Conservation (phyloP, 2,329 filamentous ascomycete species). For the Hypocrella siamensis region DNA sequence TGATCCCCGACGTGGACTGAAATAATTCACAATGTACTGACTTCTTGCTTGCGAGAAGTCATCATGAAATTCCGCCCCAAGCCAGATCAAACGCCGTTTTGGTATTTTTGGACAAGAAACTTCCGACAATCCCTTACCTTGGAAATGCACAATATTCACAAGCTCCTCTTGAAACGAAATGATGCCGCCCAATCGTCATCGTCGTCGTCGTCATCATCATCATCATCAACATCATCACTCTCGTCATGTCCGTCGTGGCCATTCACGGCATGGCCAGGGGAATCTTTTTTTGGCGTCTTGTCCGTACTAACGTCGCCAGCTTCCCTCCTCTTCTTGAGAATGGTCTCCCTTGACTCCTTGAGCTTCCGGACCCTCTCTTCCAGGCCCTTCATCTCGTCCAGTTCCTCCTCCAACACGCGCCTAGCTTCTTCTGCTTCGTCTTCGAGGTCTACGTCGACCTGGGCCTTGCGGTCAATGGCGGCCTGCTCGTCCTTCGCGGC, state of each 20-base stretch:
- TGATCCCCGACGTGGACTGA: too few species aligned
- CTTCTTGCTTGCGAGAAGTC: too few species aligned
- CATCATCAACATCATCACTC: constrained; percentile 25
- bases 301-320: too few species aligned
- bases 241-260: constrained; percentile 10
- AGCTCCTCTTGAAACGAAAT: constrained; percentile 28
- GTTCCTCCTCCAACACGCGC: constrained; percentile 57
- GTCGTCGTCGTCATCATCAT: constrained; percentile 34
- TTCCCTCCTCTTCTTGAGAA: constrained; percentile 28
- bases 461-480: constrained; percentile 36
- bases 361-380: constrained; percentile 55
- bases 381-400: constrained; percentile 69
- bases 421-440: constrained; percentile 65
- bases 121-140: too few species aligned
- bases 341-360: constrained; percentile 54
- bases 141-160: neutral
- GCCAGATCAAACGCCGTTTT: too few species aligned
- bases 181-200: constrained; percentile 41
- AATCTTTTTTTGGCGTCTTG: neutral
- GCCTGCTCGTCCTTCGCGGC: constrained; percentile 37
- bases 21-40: too few species aligned
- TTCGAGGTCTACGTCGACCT: constrained; percentile 38
- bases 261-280: constrained; percentile 1
- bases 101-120: too few species aligned
- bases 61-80: too few species aligned